Evolutionary conservation across 2,329 filamentous ascomycete species (phyloP).

Genomic region (Ophiostoma perfectum): DNA sequence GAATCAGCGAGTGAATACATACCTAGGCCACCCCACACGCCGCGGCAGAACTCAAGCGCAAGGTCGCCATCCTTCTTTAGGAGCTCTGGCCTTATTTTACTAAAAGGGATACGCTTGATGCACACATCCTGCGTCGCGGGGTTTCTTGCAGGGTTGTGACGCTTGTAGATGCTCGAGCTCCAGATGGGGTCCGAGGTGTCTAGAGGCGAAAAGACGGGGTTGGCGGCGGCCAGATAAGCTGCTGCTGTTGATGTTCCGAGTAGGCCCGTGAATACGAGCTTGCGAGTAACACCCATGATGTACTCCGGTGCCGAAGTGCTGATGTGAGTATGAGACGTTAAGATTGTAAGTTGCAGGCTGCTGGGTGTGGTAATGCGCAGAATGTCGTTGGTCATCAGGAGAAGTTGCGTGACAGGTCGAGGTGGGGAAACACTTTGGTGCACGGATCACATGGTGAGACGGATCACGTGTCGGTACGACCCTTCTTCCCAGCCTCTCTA

Average conservation of each 20-base stretch:
- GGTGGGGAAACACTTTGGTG: background rate
- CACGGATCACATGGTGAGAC: background rate
- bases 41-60: constrained; percentile 60
- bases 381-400: constrained; percentile 4
- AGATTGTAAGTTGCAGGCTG: background rate
- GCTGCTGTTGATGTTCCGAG: constrained; percentile 47
- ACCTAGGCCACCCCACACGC: constrained; percentile 63
- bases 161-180: constrained; percentile 50
- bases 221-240: constrained; percentile 50
- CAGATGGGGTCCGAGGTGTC: constrained; percentile 57
- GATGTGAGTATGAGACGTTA: no score
- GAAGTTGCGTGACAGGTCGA: background rate
- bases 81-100: constrained; percentile 59
- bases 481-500: background rate
- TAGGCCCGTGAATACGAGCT: constrained; percentile 42
- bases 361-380: background rate
- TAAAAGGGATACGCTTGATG: constrained; percentile 56
- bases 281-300: constrained; percentile 49
- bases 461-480: background rate
- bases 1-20: constrained; percentile 29
- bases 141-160: constrained; percentile 58
- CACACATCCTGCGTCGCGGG: constrained; percentile 60
- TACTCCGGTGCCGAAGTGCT: no score
- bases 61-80: constrained; percentile 54
- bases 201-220: constrained; percentile 53